Evolutionary conservation across 148 eudicot species (phyloP).

Genomic region (Cornus suecica): DNA sequence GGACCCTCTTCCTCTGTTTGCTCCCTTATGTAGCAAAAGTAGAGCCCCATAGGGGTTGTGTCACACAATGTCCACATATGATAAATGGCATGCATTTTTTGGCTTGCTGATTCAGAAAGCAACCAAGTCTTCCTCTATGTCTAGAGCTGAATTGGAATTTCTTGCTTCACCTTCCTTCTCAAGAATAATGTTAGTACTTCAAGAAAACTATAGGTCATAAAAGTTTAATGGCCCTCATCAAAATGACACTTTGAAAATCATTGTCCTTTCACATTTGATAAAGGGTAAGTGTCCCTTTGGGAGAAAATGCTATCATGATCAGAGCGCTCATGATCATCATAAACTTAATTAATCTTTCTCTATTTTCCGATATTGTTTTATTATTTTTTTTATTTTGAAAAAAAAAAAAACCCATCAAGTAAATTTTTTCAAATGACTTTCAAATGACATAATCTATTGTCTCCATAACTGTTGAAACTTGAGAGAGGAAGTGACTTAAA

Average conservation of each 20-base stretch:
- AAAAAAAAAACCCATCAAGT: not conserved
- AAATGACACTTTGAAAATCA: not conserved
- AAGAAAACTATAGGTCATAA: constrained; percentile 9
- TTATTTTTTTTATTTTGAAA: too few species aligned
- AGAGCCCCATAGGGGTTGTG: not conserved
- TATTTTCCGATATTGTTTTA: constrained; percentile 1
- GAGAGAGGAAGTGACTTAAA: constrained; percentile 17
- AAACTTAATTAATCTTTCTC: too few species aligned
- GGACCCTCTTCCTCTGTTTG: constrained; percentile 13
- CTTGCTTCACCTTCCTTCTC: not conserved
- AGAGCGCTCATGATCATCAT: too few species aligned
- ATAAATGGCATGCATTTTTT: not conserved
- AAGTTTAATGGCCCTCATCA: not conserved
- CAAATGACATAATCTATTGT: constrained; percentile 4
- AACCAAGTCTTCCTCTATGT: not conserved
- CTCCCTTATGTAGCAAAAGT: constrained; percentile 21
- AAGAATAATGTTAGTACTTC: not conserved
- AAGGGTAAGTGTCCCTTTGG: not conserved
- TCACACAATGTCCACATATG: constrained; percentile 2
- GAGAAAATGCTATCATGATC: too few species aligned
- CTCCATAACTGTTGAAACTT: not conserved
- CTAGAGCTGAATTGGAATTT: not conserved
- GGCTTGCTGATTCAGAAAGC: not conserved
- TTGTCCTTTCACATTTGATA: not conserved
- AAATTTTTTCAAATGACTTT: constrained; percentile 8